A percentile compares a stretch with the other conserved stretches of the same genome.
Conservation (phyloP, 2,329 filamentous ascomycete genomes). For the Xylariaceae sp. region DNA sequence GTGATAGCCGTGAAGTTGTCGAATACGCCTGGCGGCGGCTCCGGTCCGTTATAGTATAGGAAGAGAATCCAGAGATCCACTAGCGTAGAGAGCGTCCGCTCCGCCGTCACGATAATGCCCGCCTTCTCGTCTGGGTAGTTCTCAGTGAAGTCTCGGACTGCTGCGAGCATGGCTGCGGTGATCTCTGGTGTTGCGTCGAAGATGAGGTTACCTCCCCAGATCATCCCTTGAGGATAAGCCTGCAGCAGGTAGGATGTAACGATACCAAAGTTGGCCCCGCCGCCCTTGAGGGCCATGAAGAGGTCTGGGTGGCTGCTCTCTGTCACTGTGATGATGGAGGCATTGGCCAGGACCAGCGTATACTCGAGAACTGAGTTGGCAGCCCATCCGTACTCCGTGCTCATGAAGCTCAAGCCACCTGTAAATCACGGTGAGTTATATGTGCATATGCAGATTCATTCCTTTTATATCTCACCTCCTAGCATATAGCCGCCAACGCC, state of each 20-base stretch:
- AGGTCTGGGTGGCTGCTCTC: slow-evolving; percentile 52
- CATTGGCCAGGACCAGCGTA: slow-evolving; percentile 59
- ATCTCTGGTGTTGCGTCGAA: slow-evolving; percentile 43
- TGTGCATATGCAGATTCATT: slow-evolving; percentile 18
- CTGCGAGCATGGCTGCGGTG: slow-evolving; percentile 48
- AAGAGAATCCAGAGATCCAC: slow-evolving; percentile 65
- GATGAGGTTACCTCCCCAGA: slow-evolving; percentile 52
- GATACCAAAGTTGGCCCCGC: slow-evolving; percentile 62
- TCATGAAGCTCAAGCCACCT: slow-evolving; percentile 58
- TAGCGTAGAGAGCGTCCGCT: slow-evolving; percentile 50
- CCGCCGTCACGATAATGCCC: slow-evolving; percentile 62
- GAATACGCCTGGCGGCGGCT: slow-evolving; percentile 59
- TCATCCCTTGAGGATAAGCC: slow-evolving; percentile 47
- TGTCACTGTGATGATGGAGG: slow-evolving; percentile 53
- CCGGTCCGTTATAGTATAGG: slow-evolving; percentile 65
- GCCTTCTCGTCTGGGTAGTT: slow-evolving; percentile 65
- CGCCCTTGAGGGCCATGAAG: slow-evolving; percentile 59
- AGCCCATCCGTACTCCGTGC: slow-evolving; percentile 56
- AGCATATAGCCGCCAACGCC: slow-evolving; percentile 57
- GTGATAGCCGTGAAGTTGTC: slow-evolving; percentile 58
- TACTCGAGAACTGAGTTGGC: slow-evolving; percentile 55
- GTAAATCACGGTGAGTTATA: slow-evolving; percentile 33
- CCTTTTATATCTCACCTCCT: slow-evolving; percentile 58
- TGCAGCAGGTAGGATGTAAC: slow-evolving; percentile 53
- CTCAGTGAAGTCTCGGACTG: slow-evolving; percentile 61